Conservation (phyloP, 345 rosid genomes). For the Acer campestre region DNA sequence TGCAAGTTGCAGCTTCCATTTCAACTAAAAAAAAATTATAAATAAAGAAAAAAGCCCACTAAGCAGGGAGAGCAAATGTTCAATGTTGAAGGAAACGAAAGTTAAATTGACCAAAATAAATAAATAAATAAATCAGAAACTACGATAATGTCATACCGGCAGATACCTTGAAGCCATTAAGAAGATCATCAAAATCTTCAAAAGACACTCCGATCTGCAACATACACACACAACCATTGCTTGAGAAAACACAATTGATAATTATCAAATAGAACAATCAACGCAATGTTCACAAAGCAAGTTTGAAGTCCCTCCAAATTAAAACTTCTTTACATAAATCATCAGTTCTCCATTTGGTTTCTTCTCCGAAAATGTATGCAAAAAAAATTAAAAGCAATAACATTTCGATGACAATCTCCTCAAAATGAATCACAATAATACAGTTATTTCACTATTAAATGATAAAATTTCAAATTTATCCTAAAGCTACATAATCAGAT, state of each 20-base stretch:
- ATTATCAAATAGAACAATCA: not conserved
- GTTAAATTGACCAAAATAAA: too few species aligned
- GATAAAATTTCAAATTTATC: not conserved
- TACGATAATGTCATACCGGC: slow-evolving; percentile 56
- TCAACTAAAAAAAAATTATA: not conserved
- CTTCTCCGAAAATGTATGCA: not conserved
- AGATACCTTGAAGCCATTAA: slow-evolving; percentile 69
- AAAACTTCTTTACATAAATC: not conserved
- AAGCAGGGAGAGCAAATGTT: not conserved
- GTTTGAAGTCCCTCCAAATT: not conserved
- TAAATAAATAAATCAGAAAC: not conserved
- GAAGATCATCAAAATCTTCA: slow-evolving; percentile 67
- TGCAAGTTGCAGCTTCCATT: not conserved
- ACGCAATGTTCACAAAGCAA: not conserved
- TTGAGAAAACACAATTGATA: slow-evolving; percentile 5
- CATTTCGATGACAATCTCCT: not conserved
- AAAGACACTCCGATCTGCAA: slow-evolving; percentile 61
- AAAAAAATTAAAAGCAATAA: not conserved
- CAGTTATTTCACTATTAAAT: not conserved
- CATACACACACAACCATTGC: not conserved
- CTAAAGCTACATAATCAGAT: not conserved
- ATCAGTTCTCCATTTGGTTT: not conserved
- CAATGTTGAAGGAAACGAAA: not conserved
- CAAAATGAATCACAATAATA: not conserved
- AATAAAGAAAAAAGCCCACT: not conserved